A percentile compares a stretch with the other conserved stretches of the same genome.
These are phyloP conservation scores for Coccomyxa subellipsoidea DNA, from an alignment of 163 green algal genomes.

Conservation along the genomic window DNA sequence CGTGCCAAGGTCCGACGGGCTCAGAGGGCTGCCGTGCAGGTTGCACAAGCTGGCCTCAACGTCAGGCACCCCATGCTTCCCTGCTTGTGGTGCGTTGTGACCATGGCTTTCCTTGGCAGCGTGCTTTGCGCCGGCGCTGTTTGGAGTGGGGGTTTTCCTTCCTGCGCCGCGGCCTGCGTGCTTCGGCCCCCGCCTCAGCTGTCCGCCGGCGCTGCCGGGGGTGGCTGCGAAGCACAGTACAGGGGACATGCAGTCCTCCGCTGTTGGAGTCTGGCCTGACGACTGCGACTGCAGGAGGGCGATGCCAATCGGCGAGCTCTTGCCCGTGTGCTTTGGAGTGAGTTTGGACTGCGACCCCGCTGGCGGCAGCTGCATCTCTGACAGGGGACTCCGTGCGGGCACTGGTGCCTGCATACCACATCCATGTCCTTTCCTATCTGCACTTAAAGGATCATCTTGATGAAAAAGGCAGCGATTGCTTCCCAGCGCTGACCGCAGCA, in stretches of 20 bases:
- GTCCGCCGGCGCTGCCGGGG: not conserved
- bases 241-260: not conserved
- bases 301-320: not conserved
- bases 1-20: not conserved
- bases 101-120: not conserved
- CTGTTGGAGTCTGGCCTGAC: not conserved
- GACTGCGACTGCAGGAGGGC: not conserved
- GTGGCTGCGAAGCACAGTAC: not conserved
- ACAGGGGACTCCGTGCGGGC: not conserved
- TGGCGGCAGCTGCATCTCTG: not conserved
- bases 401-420: not conserved
- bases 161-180: not conserved
- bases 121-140: not conserved
- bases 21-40: not conserved
- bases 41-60: conserved; percentile 5
- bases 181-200: not conserved
- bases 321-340: not conserved
- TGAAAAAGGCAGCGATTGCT: not conserved
- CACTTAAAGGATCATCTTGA: not conserved
- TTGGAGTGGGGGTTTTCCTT: not conserved
- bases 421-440: not conserved
- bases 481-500: too few species aligned
- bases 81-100: not conserved
- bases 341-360: not conserved
- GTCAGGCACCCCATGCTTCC: not conserved